phyloP scores from a whole-genome alignment of 768 basidiomycete species.

The Zangia roseola region DNA sequence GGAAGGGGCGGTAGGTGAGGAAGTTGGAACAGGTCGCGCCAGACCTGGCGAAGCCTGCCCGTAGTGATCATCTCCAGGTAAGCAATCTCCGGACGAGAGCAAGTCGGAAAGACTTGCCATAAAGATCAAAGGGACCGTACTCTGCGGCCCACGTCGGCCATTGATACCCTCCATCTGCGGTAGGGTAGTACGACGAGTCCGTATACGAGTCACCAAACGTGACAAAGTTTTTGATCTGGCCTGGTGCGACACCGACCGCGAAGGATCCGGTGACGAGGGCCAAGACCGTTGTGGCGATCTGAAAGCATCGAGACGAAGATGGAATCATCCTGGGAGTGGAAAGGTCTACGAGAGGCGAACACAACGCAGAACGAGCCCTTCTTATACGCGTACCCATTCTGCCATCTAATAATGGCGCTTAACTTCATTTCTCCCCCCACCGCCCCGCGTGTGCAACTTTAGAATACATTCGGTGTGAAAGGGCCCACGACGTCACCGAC shows the following conservation, averaged over 20 bases:
- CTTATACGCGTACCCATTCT: no score
- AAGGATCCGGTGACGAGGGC: conserved; percentile 7
- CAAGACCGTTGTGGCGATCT: conserved; percentile 10
- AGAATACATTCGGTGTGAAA: no score
- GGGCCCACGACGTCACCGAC: no score
- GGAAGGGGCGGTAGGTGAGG: conserved; percentile 56
- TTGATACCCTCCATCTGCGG: conserved; percentile 42
- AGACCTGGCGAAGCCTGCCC: conserved; percentile 46
- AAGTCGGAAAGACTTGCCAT: conserved; percentile 36
- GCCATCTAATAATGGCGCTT: background rate
- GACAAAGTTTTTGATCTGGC: conserved; percentile 61
- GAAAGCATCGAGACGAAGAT: background rate
- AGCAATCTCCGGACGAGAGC: no score
- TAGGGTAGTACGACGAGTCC: conserved; percentile 41
- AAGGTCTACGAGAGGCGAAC: no score
- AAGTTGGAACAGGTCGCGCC: conserved; percentile 69
- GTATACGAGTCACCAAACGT: conserved; percentile 71
- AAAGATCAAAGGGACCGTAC: conserved; percentile 51
- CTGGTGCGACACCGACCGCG: conserved; percentile 29
- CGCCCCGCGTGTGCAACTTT: no score
- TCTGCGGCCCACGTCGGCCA: conserved; percentile 64
- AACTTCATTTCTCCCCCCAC: no score
- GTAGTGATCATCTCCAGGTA: no score
- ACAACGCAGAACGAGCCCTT: no score
- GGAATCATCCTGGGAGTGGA: background rate